Percentiles rank a stretch among this genome's conserved stretches.
phyloP scores from a whole-genome alignment of 2,329 filamentous ascomycete species.

The Aspergillus niger region DNA sequence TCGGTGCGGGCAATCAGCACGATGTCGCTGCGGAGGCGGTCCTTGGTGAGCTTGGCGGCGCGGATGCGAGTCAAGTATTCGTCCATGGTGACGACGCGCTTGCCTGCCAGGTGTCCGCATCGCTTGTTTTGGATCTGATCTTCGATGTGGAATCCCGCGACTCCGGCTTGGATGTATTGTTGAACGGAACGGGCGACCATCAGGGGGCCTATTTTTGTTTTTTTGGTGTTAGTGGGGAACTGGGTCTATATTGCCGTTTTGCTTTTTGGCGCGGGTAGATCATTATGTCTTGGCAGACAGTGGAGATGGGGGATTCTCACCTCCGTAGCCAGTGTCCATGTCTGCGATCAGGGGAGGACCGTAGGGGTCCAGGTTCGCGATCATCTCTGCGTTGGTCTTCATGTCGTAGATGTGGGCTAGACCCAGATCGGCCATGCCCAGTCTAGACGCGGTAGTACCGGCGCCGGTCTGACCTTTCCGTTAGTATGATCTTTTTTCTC shows the following conservation, averaged over 20 bases:
- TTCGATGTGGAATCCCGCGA: conserved; percentile 60
- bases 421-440: conserved; percentile 66
- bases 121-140: conserved; percentile 54
- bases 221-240: not conserved
- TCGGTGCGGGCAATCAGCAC: conserved; percentile 49
- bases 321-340: conserved; percentile 57
- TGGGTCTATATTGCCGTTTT: conserved; percentile 20
- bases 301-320: conserved; percentile 22
- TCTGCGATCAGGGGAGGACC: conserved; percentile 61
- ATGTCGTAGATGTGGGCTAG: conserved; percentile 65
- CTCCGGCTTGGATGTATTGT: conserved; percentile 54
- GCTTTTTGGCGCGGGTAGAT: not conserved
- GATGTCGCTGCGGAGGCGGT: conserved; percentile 41
- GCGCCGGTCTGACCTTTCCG: conserved; percentile 57
- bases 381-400: conserved; percentile 64
- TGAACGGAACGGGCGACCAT: conserved; percentile 52
- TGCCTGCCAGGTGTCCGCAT: conserved; percentile 44
- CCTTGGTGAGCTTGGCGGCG: conserved; percentile 38
- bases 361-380: conserved; percentile 59
- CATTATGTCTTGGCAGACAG: too few species aligned
- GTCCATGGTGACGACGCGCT: conserved; percentile 40
- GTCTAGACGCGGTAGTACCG: conserved; percentile 61
- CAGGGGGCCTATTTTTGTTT: conserved; percentile 30
- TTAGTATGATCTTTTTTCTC: not conserved
- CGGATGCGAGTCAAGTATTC: conserved; percentile 40